These are phyloP conservation scores for Flaveria bidentis DNA, from an alignment of 129 eudicot species.

Conservation along the genomic window DNA sequence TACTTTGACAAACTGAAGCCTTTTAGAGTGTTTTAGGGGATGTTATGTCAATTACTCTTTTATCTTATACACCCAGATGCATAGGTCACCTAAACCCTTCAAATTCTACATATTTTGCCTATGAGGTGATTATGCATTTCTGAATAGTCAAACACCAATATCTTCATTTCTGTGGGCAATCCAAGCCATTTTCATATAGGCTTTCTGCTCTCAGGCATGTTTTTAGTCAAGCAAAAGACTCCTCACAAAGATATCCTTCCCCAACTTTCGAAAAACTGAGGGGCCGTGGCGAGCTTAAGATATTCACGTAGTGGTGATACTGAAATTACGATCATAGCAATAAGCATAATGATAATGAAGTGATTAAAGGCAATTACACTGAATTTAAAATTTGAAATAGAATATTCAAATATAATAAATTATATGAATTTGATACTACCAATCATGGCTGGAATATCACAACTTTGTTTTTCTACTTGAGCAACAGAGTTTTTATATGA, in stretches of 20 bases:
- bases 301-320: background rate
- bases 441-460: background rate
- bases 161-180: background rate
- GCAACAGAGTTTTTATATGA: conserved; percentile 1
- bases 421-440: conserved; percentile 7
- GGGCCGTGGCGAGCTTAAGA: background rate
- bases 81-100: background rate
- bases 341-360: conserved; percentile 1
- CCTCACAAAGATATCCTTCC: conserved; percentile 14
- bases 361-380: background rate
- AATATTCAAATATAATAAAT: background rate
- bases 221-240: conserved; percentile 1
- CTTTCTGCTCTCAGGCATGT: background rate
- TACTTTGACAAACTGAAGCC: too few species aligned
- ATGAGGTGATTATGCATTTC: conserved; percentile 12
- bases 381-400: background rate
- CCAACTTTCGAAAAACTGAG: background rate
- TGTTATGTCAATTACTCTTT: background rate
- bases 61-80: background rate
- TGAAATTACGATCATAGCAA: background rate
- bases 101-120: background rate
- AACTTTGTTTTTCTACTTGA: conserved; percentile 6
- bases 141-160: conserved; percentile 14
- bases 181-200: background rate
- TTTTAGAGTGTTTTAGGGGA: too few species aligned